These are phyloP conservation scores for Candida tetrigidarum DNA, from an alignment of 1,139 yeast genomes.

Conservation along the genomic window DNA sequence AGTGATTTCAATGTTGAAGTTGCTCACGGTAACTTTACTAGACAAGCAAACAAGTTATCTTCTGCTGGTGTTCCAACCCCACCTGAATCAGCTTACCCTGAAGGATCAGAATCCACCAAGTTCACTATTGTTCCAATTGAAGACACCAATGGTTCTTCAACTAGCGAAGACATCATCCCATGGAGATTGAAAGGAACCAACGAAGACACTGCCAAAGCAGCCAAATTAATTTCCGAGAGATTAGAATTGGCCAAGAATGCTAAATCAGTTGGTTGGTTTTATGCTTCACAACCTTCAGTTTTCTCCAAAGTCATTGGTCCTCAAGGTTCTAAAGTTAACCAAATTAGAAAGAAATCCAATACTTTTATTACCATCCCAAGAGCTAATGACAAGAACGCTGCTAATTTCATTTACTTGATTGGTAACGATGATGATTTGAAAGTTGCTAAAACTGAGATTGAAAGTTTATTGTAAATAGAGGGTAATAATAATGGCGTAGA, in stretches of 20 bases:
- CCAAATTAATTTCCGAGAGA: slow-evolving; percentile 37
- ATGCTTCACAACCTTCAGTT: slow-evolving; percentile 34
- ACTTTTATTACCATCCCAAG: slow-evolving; percentile 70
- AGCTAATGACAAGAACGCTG: slow-evolving; percentile 42
- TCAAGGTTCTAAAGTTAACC: slow-evolving; percentile 69
- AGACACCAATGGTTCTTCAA: slow-evolving; percentile 22
- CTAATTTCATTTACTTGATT: slow-evolving; percentile 32
- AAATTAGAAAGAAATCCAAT: slow-evolving; percentile 61
- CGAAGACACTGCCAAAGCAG: slow-evolving; percentile 43
- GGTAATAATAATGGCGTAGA: no score
- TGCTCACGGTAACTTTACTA: slow-evolving; percentile 58
- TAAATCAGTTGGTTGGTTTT: slow-evolving; percentile 41
- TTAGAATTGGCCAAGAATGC: slow-evolving; percentile 40
- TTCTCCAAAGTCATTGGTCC: slow-evolving; percentile 74
- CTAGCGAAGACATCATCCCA: slow-evolving; percentile 48
- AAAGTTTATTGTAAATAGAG: slow-evolving; percentile 18
- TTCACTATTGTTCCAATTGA: slow-evolving; percentile 39
- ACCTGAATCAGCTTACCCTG: slow-evolving; percentile 56
- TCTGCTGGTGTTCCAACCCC: slow-evolving; percentile 45
- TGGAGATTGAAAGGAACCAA: slow-evolving; percentile 65
- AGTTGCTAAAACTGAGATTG: slow-evolving; percentile 31
- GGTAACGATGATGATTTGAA: slow-evolving; percentile 37
- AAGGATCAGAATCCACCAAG: slow-evolving; percentile 27
- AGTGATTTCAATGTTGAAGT: slow-evolving; percentile 61
- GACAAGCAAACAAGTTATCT: slow-evolving; percentile 56